Conservation (phyloP, 1,284 basidiomycete species). For the Malassezia dermatis region DNA sequence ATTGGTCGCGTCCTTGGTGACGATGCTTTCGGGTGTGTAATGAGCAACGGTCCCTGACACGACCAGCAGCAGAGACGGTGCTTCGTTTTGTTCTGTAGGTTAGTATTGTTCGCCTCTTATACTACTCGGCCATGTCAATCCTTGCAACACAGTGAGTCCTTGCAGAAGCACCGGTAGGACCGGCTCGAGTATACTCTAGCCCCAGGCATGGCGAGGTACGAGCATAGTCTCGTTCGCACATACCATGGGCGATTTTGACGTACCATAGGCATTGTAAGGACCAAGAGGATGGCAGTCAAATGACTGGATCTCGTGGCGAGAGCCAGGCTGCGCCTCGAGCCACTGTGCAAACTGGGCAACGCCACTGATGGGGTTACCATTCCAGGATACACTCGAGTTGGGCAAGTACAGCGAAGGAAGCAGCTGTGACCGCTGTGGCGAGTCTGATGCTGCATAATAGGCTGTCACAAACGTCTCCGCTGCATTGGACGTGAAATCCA, state of each 20-base stretch:
- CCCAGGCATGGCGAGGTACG: not conserved
- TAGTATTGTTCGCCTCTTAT: conserved; percentile 32
- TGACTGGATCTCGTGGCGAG: conserved; percentile 42
- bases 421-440: conserved; percentile 34
- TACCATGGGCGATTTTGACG: conserved; percentile 13
- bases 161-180: conserved; percentile 8
- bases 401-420: conserved; percentile 40
- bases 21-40: conserved; percentile 37
- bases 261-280: conserved; percentile 22
- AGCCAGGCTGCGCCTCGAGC: conserved; percentile 38
- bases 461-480: conserved; percentile 44
- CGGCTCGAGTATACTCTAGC: conserved; percentile 1
- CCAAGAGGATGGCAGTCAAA: conserved; percentile 43
- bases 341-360: conserved; percentile 29
- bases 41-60: conserved; percentile 41
- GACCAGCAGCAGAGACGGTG: conserved; percentile 32
- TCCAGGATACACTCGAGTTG: conserved; percentile 43
- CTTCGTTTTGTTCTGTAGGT: conserved; percentile 15
- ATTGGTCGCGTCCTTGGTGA: conserved; percentile 21
- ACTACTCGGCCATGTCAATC: conserved; percentile 28
- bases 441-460: conserved; percentile 45
- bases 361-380: conserved; percentile 44
- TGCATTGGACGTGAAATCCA: conserved; percentile 39
- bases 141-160: conserved; percentile 18
- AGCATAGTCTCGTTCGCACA: not conserved